Percentiles rank a stretch among this genome's conserved stretches.
Conservation (phyloP, 2,329 filamentous ascomycete genomes). For the Calonectria honghensis region DNA sequence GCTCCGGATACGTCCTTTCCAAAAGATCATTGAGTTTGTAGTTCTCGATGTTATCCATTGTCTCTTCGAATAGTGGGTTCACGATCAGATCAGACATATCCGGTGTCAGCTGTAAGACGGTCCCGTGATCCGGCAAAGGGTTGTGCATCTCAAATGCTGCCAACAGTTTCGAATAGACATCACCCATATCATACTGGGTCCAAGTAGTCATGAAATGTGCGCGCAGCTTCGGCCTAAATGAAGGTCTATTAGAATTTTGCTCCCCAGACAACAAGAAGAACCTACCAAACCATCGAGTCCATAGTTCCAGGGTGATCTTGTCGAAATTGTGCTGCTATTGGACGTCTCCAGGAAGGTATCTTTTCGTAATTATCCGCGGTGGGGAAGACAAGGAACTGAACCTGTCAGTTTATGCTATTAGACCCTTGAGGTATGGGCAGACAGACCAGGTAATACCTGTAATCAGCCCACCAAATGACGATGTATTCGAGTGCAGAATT, state of each 20-base stretch:
- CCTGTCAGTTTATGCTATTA: background rate
- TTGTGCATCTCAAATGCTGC: background rate
- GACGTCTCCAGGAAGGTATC: background rate
- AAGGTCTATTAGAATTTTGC: background rate
- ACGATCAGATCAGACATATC: background rate
- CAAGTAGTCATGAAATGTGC: background rate
- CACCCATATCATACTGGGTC: background rate
- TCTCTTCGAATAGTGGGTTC: background rate
- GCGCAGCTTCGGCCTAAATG: background rate
- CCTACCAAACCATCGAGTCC: background rate
- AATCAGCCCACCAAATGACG: background rate
- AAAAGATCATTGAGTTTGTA: background rate
- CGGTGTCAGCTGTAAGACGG: background rate
- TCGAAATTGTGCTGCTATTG: background rate
- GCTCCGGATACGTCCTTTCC: background rate
- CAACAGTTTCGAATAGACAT: background rate
- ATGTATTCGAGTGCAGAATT: background rate
- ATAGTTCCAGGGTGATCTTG: background rate
- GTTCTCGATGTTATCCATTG: background rate
- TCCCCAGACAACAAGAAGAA: background rate
- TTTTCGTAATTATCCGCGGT: constrained; percentile 3
- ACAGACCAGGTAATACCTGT: background rate
- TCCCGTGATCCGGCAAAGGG: background rate
- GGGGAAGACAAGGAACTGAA: background rate
- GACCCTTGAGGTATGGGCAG: too few relatives aligned